Base-by-base conservation (phyloP, 176 grass and related monocot species). In the Musa schizocarpa region DNA sequence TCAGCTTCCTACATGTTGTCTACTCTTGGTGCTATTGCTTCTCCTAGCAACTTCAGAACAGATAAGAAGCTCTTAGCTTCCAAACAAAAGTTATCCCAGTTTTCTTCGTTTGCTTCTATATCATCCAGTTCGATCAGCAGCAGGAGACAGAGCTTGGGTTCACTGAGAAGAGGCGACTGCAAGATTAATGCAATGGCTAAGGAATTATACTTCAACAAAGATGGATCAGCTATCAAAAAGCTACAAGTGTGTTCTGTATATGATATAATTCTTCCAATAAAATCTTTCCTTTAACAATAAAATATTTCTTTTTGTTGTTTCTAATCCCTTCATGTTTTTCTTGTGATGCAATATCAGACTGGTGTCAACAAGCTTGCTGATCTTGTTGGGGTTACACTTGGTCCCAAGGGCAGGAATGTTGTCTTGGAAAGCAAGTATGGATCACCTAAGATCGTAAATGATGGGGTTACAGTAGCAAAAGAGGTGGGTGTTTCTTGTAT, bases 331-430 rank as follows among this genome's bases (percentile, higher is more conserved):
- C 23, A 68, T 9, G 26, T 48, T 17, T 52, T 7, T 1, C 19
- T 77, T 61, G 63, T 14, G 67, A 19, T 70, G 68, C 1, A 14
- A 0, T 77, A 50, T 21, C 76, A 92, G 86, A 80, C 53, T 79
- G 89, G 89, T 12, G 89, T 92, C 11, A 88, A 92, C 54, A 92
- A 92, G 86, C 86, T 92, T 54, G 89, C 89, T 2, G 81, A 92
- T 71, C 83, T 88, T 13, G 89, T 92, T 64, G 89, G 89, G 13
- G 89, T 92, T 83, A 92, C 89, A 8, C 83, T 92, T 48, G 85
- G 89, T 8, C 89, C 89, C 1, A 92, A 88, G 82, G 89, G 89
- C 1, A 51, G 83, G 2, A 88, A 85, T 75, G 89, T 88, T 43
- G 89, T 88, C 78, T 65, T 91, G 4, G 88, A 87, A 82, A 91